A percentile compares a stretch with the other conserved stretches of the same genome.
phyloP scores from a whole-genome alignment of 108 stramenopile genomes.

The Fistulifera pelliculosa region DNA sequence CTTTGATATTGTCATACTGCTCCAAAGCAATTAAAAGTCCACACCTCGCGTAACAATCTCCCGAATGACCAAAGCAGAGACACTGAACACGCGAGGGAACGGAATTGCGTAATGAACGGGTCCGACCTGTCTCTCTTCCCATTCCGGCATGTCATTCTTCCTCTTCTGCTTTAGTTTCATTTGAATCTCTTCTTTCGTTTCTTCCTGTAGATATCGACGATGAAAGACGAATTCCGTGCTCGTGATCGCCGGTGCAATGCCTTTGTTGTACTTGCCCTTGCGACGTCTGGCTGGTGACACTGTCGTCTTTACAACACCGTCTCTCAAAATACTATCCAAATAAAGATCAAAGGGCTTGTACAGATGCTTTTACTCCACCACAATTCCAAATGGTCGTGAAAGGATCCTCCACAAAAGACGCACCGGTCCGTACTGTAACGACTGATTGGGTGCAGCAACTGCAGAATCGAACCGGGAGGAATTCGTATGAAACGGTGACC shows the following conservation, averaged over 20 bases:
- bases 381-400: slow-evolving; percentile 33
- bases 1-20: no score
- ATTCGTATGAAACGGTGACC: slow-evolving; percentile 34
- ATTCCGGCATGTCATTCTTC: no score
- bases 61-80: no score
- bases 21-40: no score
- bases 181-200: no score
- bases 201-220: not conserved
- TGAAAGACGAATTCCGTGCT: not conserved
- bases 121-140: no score
- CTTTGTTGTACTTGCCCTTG: not conserved
- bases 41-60: no score
- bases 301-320: not conserved
- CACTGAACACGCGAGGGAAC: no score
- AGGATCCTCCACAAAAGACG: slow-evolving; percentile 37
- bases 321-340: slow-evolving; percentile 19
- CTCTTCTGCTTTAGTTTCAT: no score
- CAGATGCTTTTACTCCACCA: slow-evolving; percentile 34
- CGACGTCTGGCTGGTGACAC: not conserved
- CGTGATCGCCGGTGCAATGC: not conserved
- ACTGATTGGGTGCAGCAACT: slow-evolving; percentile 30
- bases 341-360: slow-evolving; percentile 36
- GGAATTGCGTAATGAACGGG: no score
- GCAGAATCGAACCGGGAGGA: slow-evolving; percentile 30
- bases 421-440: slow-evolving; percentile 38